Evolutionary conservation across 1,139 yeast genomes (phyloP).

Genomic region (Candida sp.): DNA sequence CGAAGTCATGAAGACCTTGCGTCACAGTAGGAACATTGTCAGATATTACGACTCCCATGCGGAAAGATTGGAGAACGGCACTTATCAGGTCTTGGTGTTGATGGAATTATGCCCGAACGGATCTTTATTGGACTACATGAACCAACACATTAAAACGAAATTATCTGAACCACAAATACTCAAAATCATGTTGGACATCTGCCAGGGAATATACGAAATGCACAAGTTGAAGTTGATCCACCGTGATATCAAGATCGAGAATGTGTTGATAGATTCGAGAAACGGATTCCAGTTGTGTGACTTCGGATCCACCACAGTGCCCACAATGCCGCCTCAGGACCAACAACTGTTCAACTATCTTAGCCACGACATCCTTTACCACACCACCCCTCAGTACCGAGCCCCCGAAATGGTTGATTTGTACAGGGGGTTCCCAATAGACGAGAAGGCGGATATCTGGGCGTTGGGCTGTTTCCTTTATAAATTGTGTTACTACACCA

Average conservation of each 20-base stretch:
- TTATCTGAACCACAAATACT: conserved; percentile 65
- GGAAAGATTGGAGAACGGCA: conserved; percentile 55
- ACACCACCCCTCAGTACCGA: conserved; percentile 85
- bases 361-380: conserved; percentile 70
- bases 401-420: conserved; percentile 86
- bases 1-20: conserved; percentile 76
- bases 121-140: conserved; percentile 77
- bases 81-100: conserved; percentile 74
- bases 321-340: conserved; percentile 66
- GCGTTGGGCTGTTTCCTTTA: conserved; percentile 81
- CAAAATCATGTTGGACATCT: conserved; percentile 67
- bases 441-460: conserved; percentile 84
- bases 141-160: conserved; percentile 66
- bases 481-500: conserved; percentile 78
- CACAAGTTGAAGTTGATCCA: conserved; percentile 68
- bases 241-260: conserved; percentile 80
- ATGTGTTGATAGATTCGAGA: conserved; percentile 64
- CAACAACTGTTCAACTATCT: conserved; percentile 63
- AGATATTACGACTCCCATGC: conserved; percentile 81
- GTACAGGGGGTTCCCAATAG: conserved; percentile 67
- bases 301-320: conserved; percentile 73
- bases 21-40: conserved; percentile 62
- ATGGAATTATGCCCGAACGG: conserved; percentile 83
- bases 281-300: conserved; percentile 72
- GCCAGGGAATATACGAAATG: conserved; percentile 74